A percentile compares a stretch with the other conserved stretches of the same genome.
Evolutionary conservation across 106 monocot genomes (phyloP).

Genomic region (Acorus calamus): DNA sequence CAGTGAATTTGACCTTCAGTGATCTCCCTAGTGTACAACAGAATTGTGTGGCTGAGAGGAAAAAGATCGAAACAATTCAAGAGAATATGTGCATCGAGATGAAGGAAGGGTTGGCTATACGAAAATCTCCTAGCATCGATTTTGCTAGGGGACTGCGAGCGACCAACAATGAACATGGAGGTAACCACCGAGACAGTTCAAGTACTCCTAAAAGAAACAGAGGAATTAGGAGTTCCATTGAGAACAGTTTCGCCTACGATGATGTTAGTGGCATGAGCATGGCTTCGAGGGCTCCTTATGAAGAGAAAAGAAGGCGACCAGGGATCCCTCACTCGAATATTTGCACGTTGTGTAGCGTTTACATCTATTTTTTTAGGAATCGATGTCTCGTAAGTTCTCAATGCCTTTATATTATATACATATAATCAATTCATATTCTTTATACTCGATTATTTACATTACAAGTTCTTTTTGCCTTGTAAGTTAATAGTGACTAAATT

Average conservation of each 20-base stretch:
- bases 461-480: too few species aligned
- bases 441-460: too few species aligned
- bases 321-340: conserved; percentile 50
- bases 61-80: conserved; percentile 2
- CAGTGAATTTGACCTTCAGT: conserved; percentile 39
- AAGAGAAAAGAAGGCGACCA: conserved; percentile 4
- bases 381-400: conserved; percentile 33
- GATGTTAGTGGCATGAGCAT: conserved; percentile 2
- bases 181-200: conserved; percentile 3
- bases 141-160: conserved; percentile 14
- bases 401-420: too few species aligned
- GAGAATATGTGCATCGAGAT: background rate
- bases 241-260: background rate
- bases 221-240: background rate
- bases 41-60: conserved; percentile 3
- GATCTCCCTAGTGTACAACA: conserved; percentile 17
- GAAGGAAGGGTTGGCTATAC: background rate
- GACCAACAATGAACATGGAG: background rate
- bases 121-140: conserved; percentile 22
- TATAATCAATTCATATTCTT: too few species aligned
- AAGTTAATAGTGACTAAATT: too few species aligned
- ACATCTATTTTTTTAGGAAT: conserved; percentile 27
- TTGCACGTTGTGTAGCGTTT: conserved; percentile 29
- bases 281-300: background rate
- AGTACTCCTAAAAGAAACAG: background rate